These are phyloP conservation scores for Aspergillus tubingensis DNA, from an alignment of 2,329 filamentous ascomycete genomes.

Conservation along the genomic window DNA sequence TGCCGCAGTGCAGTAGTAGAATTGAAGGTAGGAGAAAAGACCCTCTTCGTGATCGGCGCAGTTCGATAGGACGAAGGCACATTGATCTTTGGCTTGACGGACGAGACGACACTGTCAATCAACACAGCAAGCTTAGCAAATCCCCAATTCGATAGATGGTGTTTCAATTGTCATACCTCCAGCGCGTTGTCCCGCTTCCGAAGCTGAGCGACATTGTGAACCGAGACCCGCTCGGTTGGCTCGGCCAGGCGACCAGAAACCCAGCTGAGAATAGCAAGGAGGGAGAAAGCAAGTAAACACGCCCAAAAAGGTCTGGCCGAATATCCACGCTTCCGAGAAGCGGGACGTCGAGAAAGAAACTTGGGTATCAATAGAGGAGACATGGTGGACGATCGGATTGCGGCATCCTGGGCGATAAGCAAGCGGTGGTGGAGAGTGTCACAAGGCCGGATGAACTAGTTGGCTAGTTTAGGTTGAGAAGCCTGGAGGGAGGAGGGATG, in stretches of 20 bases:
- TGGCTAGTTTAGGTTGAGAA: neutral
- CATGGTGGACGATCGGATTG: slow-evolving; percentile 24
- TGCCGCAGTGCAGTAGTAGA: slow-evolving; percentile 84
- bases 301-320: slow-evolving; percentile 51
- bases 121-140: neutral
- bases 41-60: slow-evolving; percentile 89
- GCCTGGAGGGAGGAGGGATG: neutral
- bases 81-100: slow-evolving; percentile 76
- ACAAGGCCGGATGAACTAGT: neutral
- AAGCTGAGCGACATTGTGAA: slow-evolving; percentile 9
- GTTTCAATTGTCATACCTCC: slow-evolving; percentile 26
- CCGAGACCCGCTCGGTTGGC: neutral
- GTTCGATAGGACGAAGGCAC: slow-evolving; percentile 78
- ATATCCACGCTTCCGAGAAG: slow-evolving; percentile 34
- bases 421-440: neutral
- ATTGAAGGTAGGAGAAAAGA: slow-evolving; percentile 79
- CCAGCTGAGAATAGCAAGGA: slow-evolving; percentile 36
- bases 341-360: slow-evolving; percentile 23
- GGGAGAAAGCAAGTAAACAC: slow-evolving; percentile 42
- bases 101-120: slow-evolving; percentile 72
- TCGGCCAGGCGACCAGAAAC: slow-evolving; percentile 11
- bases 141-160: neutral
- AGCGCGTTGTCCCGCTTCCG: slow-evolving; percentile 25
- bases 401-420: slow-evolving; percentile 29
- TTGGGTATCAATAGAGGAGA: slow-evolving; percentile 25